Conservation (phyloP, 164 flowering plant genomes). For the Brasenia schreberi region DNA sequence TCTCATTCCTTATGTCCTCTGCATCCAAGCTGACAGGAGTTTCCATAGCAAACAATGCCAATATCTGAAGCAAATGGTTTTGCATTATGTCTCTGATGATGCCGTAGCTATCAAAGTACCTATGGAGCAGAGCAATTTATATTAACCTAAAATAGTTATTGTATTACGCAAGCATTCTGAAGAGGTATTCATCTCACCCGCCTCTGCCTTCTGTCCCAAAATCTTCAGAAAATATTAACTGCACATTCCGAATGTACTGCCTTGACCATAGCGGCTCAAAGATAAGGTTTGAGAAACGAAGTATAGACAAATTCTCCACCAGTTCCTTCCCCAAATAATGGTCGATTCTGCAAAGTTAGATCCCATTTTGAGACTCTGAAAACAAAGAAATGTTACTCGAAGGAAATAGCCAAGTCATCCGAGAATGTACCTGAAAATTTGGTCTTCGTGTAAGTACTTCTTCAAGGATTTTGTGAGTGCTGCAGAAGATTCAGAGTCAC, state of each 20-base stretch:
- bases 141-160: too few relatives aligned
- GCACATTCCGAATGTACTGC: slow-evolving; percentile 82
- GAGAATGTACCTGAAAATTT: slow-evolving; percentile 67
- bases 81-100: slow-evolving; percentile 97
- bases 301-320: slow-evolving; percentile 88
- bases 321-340: slow-evolving; percentile 93
- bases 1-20: slow-evolving; percentile 90
- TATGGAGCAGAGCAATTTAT: slow-evolving; percentile 7
- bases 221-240: slow-evolving; percentile 87
- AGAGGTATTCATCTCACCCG: slow-evolving; percentile 29
- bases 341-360: slow-evolving; percentile 50
- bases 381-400: neutral
- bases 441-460: slow-evolving; percentile 73
- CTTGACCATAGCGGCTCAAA: slow-evolving; percentile 96
- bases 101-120: slow-evolving; percentile 87
- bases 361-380: neutral
- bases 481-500: slow-evolving; percentile 85
- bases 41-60: slow-evolving; percentile 97
- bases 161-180: neutral
- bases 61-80: slow-evolving; percentile 86
- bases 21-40: slow-evolving; percentile 94
- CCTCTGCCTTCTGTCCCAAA: slow-evolving; percentile 98
- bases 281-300: slow-evolving; percentile 90
- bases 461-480: slow-evolving; percentile 69
- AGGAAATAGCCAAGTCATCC: neutral